A percentile compares a stretch with the other conserved stretches of the same genome.
phyloP scores from a whole-genome alignment of 2,329 filamentous ascomycete species.

The Fusarium musae region DNA sequence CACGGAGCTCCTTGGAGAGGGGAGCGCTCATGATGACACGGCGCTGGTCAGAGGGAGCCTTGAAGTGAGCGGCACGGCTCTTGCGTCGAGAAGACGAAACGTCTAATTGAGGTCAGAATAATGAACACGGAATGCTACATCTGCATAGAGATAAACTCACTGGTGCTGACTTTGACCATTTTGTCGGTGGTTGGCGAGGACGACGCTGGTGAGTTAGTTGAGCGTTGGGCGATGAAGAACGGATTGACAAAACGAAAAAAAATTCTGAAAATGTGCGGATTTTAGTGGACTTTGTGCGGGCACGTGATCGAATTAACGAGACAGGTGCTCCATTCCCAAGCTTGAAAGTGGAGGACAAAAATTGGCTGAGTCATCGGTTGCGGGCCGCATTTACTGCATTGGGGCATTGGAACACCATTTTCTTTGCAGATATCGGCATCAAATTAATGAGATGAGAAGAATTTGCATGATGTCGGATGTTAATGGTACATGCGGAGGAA shows the following conservation, averaged over 20 bases:
- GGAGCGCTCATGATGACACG: constrained; percentile 97
- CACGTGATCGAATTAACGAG: constrained; percentile 48
- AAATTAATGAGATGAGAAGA: neutral
- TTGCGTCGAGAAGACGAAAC: constrained; percentile 89
- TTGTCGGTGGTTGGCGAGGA: constrained; percentile 54
- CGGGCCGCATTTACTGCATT: constrained; percentile 16
- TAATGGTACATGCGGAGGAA: neutral
- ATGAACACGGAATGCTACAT: neutral
- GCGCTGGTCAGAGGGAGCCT: constrained; percentile 91
- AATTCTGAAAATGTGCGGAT: constrained; percentile 38
- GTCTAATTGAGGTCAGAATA: constrained; percentile 52
- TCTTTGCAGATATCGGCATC: neutral
- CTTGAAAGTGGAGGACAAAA: neutral
- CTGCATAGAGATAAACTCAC: constrained; percentile 52
- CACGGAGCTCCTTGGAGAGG: constrained; percentile 95
- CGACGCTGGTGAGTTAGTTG: constrained; percentile 41
- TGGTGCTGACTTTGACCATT: constrained; percentile 78
- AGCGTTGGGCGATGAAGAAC: constrained; percentile 47
- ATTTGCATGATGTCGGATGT: neutral
- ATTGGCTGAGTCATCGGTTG: neutral
- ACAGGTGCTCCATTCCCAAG: neutral
- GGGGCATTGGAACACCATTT: neutral
- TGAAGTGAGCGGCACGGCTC: constrained; percentile 99
- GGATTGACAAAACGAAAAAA: constrained; percentile 31
- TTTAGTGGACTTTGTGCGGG: constrained; percentile 39